Percentiles rank a stretch among this genome's conserved stretches.
phyloP scores from a whole-genome alignment of 495 filamentous ascomycete genomes.

The Penicillium steckii region DNA sequence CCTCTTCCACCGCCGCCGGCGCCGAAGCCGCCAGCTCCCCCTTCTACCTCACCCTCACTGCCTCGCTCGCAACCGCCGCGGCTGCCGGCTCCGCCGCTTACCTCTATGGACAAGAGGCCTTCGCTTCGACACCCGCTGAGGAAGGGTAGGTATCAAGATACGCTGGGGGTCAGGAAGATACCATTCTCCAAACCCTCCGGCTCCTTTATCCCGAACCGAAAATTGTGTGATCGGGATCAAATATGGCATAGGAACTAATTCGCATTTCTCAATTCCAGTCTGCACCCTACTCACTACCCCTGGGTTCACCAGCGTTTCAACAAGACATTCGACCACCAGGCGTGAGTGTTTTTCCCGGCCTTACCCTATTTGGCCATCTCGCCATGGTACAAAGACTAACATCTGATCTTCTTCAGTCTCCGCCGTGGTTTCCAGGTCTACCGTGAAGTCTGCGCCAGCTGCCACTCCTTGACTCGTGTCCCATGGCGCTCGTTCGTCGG shows the following conservation, averaged over 20 bases:
- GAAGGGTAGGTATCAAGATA: conserved; percentile 77
- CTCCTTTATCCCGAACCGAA: conserved; percentile 30
- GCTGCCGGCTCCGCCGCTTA: conserved; percentile 87
- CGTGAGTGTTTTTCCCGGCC: conserved; percentile 57
- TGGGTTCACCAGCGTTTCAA: conserved; percentile 90
- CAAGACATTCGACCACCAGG: conserved; percentile 95
- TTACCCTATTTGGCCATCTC: conserved; percentile 1
- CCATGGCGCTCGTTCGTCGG: conserved; percentile 94
- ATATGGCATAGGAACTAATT: conserved; percentile 14
- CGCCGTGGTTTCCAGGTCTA: conserved; percentile 99
- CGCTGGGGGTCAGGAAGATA: conserved; percentile 4
- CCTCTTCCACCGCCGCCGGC: conserved; percentile 49
- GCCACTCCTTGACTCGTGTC: conserved; percentile 93
- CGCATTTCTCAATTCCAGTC: conserved; percentile 46
- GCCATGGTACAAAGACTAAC: conserved; percentile 30
- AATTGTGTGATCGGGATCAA: conserved; percentile 22
- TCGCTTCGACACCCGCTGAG: conserved; percentile 90
- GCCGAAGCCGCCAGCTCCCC: conserved; percentile 50
- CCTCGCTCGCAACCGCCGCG: conserved; percentile 75
- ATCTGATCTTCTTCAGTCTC: conserved; percentile 56
- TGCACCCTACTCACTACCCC: conserved; percentile 89
- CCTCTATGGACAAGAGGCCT: conserved; percentile 81
- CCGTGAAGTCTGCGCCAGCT: conserved; percentile 95
- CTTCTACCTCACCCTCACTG: conserved; percentile 71
- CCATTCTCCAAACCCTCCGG: conserved; percentile 12